Evolutionary conservation across 1,284 basidiomycete genomes (phyloP), one percentile per base, ranked within the genome.

Genomic region (Anthracocystis panici-leucophaei): DNA sequence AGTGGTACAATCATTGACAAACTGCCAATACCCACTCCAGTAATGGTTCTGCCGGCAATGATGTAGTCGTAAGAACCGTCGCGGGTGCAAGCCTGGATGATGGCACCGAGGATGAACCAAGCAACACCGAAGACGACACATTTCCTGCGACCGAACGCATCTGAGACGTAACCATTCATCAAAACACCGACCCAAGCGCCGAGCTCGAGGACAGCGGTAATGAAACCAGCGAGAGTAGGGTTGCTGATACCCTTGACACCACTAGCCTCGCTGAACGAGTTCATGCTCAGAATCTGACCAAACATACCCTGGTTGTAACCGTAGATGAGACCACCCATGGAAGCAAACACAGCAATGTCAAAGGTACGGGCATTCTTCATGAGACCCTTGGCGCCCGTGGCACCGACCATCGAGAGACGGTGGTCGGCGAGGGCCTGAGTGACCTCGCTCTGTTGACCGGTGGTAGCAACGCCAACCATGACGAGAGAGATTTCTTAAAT

Each of bases 21-120:
- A 9, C 91, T 91, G 10, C 92, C 92, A 8, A 93, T 91, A 7
- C 92, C 92, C n/a, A 93, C 76, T 6, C 92, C 92, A 5, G 91
- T 92, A 0, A 93, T 86, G 0, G 90, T 89, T 33, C 92, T 88
- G 38, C 92, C 92, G 12, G 90, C 83, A 54, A 90, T 89, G 29
- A 93, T 86, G 64, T 90, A 88, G 35, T 80, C 77, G 18, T 92
- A 85, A 1, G 87, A 88, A 56, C 87, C 87, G 0, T 91, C 91
- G 38, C 87, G 87, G 57, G 88, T 89, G 53, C 85, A 86, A 51
- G 84, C 84, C 86, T 93, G 92, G 48, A 93, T 87, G 5, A 87
- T 86, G 2, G 91, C 91, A 23, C 92, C 92, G 58, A 92, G 79
- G 78, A 89, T 89, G 80, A 93, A 93, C 33, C 92, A 82, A 46